Evolutionary conservation across 2,329 filamentous ascomycete species (phyloP).

Genomic region (Rhinocladiella mackenziei): DNA sequence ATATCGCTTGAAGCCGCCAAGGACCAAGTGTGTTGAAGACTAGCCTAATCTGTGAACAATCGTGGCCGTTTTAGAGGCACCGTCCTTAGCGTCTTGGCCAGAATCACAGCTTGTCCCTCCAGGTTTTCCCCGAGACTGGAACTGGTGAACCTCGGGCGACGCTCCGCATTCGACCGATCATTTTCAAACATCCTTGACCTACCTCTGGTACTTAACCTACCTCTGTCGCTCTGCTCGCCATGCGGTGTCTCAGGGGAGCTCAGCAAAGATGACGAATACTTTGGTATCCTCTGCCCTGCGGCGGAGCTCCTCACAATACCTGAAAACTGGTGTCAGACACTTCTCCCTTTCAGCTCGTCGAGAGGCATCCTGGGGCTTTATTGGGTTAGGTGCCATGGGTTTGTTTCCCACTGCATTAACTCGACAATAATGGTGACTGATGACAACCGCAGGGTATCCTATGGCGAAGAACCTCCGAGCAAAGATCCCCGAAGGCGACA

Average conservation of each 20-base stretch:
- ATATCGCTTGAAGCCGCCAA: slow-evolving; percentile 1
- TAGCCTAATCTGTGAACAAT: too few relatives aligned
- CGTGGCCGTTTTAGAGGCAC: too few relatives aligned
- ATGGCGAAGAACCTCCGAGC: slow-evolving; percentile 69
- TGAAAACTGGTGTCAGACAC: slow-evolving; percentile 24
- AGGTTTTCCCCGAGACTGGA: slow-evolving; percentile 18
- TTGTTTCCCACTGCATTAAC: slow-evolving; percentile 25
- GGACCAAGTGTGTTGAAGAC: neutral
- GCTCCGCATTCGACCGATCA: slow-evolving; percentile 18
- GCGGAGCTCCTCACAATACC: slow-evolving; percentile 10
- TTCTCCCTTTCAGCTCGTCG: slow-evolving; percentile 48
- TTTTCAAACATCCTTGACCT: neutral
- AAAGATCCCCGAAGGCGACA: slow-evolving; percentile 61
- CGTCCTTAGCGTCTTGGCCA: too few relatives aligned
- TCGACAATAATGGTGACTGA: slow-evolving; percentile 8
- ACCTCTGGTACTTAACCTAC: slow-evolving; percentile 12
- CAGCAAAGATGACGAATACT: slow-evolving; percentile 26
- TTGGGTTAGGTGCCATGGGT: slow-evolving; percentile 61
- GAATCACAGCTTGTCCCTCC: slow-evolving; percentile 10
- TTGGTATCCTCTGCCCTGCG: slow-evolving; percentile 16
- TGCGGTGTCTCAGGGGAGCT: slow-evolving; percentile 20
- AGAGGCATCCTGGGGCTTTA: slow-evolving; percentile 55
- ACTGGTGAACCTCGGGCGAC: slow-evolving; percentile 17
- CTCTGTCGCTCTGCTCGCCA: slow-evolving; percentile 13
- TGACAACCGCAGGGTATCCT: slow-evolving; percentile 54